phyloP scores from a whole-genome alignment of 768 basidiomycete genomes.

The Calocybe indica region DNA sequence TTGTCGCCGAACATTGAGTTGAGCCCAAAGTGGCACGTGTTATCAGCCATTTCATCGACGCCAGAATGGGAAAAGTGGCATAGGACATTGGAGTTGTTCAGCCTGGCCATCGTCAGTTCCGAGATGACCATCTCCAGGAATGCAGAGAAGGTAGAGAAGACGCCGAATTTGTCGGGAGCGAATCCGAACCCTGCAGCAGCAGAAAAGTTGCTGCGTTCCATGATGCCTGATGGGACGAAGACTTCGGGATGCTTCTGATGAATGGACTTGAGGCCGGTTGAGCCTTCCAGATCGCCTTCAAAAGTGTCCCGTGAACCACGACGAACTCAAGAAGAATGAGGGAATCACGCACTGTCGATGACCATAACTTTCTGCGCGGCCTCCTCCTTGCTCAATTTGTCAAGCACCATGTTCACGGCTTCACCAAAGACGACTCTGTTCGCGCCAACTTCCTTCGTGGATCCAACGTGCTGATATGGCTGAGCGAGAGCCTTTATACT shows the following conservation, averaged over 20 bases:
- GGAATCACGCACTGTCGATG: constrained; percentile 61
- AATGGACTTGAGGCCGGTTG: constrained; percentile 82
- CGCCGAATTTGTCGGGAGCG: constrained; percentile 74
- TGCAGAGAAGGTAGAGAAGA: constrained; percentile 87
- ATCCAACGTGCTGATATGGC: constrained; percentile 63
- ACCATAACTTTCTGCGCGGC: constrained; percentile 78
- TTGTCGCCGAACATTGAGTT: constrained; percentile 90
- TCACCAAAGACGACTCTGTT: constrained; percentile 84
- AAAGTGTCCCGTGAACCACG: constrained; percentile 5
- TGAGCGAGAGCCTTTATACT: constrained; percentile 54
- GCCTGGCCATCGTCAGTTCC: constrained; percentile 87
- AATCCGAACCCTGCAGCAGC: constrained; percentile 88
- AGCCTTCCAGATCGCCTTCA: constrained; percentile 79
- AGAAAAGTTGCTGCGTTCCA: constrained; percentile 81
- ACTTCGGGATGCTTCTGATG: constrained; percentile 90
- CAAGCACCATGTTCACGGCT: constrained; percentile 74
- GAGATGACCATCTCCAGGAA: constrained; percentile 91
- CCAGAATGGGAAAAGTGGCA: constrained; percentile 90
- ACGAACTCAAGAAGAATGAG: background rate
- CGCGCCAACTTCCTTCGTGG: constrained; percentile 68
- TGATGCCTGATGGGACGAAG: constrained; percentile 79
- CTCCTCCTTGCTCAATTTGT: constrained; percentile 69
- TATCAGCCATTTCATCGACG: constrained; percentile 63
- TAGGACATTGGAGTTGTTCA: constrained; percentile 85
- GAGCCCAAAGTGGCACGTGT: constrained; percentile 49